Evolutionary conservation across 768 basidiomycete species (phyloP), one percentile per base, ranked within the genome.

Genomic region (Rubroboletus pulcherrimus): DNA sequence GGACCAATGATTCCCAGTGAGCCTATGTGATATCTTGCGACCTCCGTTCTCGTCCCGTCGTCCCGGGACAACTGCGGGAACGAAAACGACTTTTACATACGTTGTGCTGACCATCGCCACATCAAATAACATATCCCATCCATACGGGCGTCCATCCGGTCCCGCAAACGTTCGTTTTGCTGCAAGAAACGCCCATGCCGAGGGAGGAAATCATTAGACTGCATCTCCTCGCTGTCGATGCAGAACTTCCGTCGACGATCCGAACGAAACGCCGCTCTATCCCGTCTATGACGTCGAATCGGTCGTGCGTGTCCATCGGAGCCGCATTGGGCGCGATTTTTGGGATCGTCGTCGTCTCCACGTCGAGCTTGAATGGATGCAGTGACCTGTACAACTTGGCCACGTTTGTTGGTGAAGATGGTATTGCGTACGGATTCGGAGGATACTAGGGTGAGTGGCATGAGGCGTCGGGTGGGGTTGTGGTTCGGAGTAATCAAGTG

Each of bases 181-280:
- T 64, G 51, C 19, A 21, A 39, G 21, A 31, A 15, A 3, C 2
- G 7, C 15, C 69, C 67, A 46, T 56, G 59, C 0, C 41, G 26
- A 42, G 48, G 49, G 11, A 71, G 56, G 43, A 69, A 74, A 0
- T 59, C 44, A 14, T 51, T 46, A 1, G 68, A 61, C 19, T 59
- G 47, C 38, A 68, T 53, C 51, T 64, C 21, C 51, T 64, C 21
- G 7, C 65, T 74, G 6, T 63, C 53, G 21, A 73, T 65, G 3
- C 60, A 64, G 38, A 77, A 58, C n/a, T n/a, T n/a, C n/a, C 21
- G 56, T 65, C 7, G 73, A 65, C 1, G 70, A 62, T 21, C 52
- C 54, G 9, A 70, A 14, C 2, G 21, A 56, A 7, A 7, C 49
- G 65, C 70, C 71, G 74, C 14, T 73, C 67, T 12, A 77, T 73